These are phyloP conservation scores for Stagonosporopsis tanaceti DNA, from an alignment of 2,329 filamentous ascomycete genomes.

Conservation along the genomic window DNA sequence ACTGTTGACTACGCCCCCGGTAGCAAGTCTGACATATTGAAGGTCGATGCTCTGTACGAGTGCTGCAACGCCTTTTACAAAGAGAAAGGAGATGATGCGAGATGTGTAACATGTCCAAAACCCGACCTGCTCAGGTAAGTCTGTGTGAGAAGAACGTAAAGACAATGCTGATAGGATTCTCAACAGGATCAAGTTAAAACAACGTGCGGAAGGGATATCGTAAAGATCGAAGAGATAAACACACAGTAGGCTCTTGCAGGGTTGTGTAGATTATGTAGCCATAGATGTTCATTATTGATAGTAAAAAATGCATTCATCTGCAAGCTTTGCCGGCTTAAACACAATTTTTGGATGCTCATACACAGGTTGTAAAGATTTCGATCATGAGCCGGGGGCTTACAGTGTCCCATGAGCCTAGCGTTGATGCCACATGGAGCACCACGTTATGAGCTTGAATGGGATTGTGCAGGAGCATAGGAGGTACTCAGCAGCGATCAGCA, in stretches of 20 bases:
- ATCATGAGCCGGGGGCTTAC: too few species aligned
- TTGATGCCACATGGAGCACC: too few species aligned
- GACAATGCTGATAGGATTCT: conserved; percentile 21
- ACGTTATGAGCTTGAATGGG: too few species aligned
- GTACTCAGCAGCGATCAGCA: too few species aligned
- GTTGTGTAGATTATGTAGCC: not conserved
- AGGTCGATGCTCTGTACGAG: conserved; percentile 87
- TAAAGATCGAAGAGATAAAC: not conserved
- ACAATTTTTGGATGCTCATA: too few species aligned
- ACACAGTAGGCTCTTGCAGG: not conserved
- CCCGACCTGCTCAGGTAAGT: conserved; percentile 70
- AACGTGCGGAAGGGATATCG: conserved; percentile 62
- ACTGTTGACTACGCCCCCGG: too few species aligned
- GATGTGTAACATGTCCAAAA: conserved; percentile 85
- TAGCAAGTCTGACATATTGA: conserved; percentile 37
- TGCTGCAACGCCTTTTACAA: conserved; percentile 92
- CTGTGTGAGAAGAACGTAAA: not conserved
- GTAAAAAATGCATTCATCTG: too few species aligned
- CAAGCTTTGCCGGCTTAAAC: too few species aligned
- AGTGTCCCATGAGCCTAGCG: too few species aligned
- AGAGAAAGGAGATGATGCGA: conserved; percentile 76
- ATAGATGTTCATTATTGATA: not conserved
- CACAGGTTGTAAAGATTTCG: too few species aligned
- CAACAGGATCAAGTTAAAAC: conserved; percentile 79
- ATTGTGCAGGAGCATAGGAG: too few species aligned